Conservation (phyloP, 2,329 filamentous ascomycete genomes). For the Ambrosiella beaveri region DNA sequence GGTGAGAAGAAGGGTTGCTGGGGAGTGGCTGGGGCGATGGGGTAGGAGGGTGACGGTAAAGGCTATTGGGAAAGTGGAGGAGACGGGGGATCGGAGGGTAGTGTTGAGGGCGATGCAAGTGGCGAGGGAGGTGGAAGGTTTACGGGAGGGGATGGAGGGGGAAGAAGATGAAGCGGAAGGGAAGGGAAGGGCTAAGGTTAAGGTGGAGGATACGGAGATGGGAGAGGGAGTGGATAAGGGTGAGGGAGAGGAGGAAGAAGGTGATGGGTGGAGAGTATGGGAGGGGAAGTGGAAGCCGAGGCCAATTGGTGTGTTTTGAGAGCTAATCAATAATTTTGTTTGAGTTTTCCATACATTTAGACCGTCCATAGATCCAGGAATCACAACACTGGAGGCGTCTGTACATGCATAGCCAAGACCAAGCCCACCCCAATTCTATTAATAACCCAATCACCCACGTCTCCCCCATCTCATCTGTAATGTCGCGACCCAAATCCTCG, state of each 20-base stretch:
- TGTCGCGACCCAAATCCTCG: no score
- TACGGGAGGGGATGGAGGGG: slow-evolving; percentile 28
- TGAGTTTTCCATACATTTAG: background rate
- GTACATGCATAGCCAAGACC: background rate
- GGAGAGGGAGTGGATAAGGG: slow-evolving; percentile 14
- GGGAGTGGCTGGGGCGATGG: slow-evolving; percentile 19
- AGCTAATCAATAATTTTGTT: background rate
- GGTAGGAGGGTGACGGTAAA: slow-evolving; percentile 24
- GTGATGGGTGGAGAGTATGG: slow-evolving; percentile 10
- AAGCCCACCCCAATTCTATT: no score
- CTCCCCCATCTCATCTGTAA: no score
- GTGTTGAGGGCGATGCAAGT: slow-evolving; percentile 30
- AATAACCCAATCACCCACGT: no score
- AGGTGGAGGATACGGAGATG: slow-evolving; percentile 26
- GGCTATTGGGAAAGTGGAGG: slow-evolving; percentile 23
- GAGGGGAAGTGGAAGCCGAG: slow-evolving; percentile 13
- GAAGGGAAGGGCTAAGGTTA: background rate
- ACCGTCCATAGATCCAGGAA: background rate
- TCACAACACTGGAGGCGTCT: background rate
- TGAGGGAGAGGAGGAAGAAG: slow-evolving; percentile 16
- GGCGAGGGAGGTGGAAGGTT: slow-evolving; percentile 23
- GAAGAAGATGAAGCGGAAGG: slow-evolving; percentile 14
- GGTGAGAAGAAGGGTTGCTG: slow-evolving; percentile 16
- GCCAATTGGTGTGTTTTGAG: slow-evolving; percentile 13
- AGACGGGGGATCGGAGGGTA: slow-evolving; percentile 24